Base-by-base conservation (phyloP, 176 grass and related monocot genomes). In the Lolium multiflorum region DNA sequence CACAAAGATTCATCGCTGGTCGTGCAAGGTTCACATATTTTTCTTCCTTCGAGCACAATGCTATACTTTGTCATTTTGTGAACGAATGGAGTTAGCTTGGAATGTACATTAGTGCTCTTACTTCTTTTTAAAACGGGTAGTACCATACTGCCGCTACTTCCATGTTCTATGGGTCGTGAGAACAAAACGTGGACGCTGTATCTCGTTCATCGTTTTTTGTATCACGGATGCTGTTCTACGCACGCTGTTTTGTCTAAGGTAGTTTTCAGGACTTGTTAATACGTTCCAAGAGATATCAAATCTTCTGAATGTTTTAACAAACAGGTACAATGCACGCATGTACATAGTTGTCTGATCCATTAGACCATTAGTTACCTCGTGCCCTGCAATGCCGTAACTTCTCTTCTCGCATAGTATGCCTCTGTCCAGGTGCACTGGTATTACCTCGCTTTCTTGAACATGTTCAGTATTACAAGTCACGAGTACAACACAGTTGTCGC, bases 111-210 rank as follows among this genome's bases (percentile, higher is more conserved):
- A 28, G 65, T 25, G 1, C 21, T 24, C 1, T 15, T 41, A 59
- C 46, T 7, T 15, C 15, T 13, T 2, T 39, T 41, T 43, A 43
- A 5, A 5, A 48, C 28, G 4, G 0, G 28, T 5, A 76, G 2
- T 64, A 64, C 37, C 50, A 20, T 37, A 68, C 67, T 16, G 1
- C 37, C 9, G 14, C 68, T 18, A 2, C 21, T 6, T n/a, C n/a
- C n/a, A n/a, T 26, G 49, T 77, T 70, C 12, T 60, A 37, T 18
- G 41, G 51, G 64, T 3, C 8, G 66, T 46, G 46, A 50, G 35
- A 74, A 56, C 81, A 89, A 73, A 78, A 80, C 75, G 81, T 80
- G 66, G 31, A 84, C 44, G 24, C 54, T 35, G 9, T 17, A 18
- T 15, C 11, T 25, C 51, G 39, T n/a, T 56, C 16, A 2, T 25